Percentiles rank a stretch among this genome's conserved stretches.
These are phyloP conservation scores for Oryza coarctata DNA, from an alignment of 176 grass and related monocot species.

Conservation along the genomic window DNA sequence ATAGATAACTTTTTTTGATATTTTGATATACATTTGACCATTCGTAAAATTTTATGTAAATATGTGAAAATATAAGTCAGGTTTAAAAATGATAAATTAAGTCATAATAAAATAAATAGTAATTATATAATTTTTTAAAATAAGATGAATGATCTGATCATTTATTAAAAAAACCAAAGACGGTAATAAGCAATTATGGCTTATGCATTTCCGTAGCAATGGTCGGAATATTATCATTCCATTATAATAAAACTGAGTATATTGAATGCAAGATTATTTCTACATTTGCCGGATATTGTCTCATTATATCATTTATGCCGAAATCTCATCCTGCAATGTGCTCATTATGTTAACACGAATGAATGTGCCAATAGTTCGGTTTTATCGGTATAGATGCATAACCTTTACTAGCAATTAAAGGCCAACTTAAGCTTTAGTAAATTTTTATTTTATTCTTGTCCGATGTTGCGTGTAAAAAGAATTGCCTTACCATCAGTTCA, in stretches of 20 bases:
- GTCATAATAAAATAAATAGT: too few relatives aligned
- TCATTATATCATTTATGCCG: background rate
- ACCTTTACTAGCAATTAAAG: background rate
- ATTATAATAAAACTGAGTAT: background rate
- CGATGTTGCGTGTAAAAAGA: conserved; percentile 14
- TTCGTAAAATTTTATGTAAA: too few relatives aligned
- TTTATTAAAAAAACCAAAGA: too few relatives aligned
- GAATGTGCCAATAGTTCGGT: too few relatives aligned
- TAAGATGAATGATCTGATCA: too few relatives aligned
- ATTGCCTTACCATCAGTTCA: background rate
- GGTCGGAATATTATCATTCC: background rate
- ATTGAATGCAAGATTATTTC: background rate
- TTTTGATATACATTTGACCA: too few relatives aligned
- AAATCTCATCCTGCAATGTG: background rate
- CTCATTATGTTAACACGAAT: background rate
- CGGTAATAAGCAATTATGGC: background rate
- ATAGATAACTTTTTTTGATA: too few relatives aligned
- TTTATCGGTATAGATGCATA: conserved; percentile 7
- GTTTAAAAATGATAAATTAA: too few relatives aligned
- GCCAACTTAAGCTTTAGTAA: background rate
- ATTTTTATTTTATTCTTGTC: background rate
- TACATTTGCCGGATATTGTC: background rate
- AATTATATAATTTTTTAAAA: too few relatives aligned
- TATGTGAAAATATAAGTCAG: too few relatives aligned
- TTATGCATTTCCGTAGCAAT: background rate